Conservation (phyloP, 1,139 yeast genomes). For the Arxiozyma slooffiae region DNA sequence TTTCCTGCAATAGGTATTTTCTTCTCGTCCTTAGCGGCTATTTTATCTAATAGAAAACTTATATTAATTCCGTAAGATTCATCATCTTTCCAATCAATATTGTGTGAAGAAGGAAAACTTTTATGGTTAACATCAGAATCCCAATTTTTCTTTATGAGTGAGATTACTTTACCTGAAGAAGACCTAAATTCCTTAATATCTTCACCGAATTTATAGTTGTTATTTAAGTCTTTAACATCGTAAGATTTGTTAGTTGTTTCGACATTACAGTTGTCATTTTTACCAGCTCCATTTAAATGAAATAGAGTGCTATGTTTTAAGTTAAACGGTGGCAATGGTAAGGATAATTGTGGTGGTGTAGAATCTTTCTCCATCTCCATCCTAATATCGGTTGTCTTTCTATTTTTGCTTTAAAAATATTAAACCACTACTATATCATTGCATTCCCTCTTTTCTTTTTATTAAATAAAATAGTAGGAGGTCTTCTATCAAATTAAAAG, state of each 20-base stretch:
- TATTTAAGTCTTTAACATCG: background rate
- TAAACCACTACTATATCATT: background rate
- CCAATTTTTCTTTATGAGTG: background rate
- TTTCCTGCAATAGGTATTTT: background rate
- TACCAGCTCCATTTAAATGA: background rate
- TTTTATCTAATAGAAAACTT: constrained; percentile 28
- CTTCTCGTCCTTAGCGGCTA: constrained; percentile 17
- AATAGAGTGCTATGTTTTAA: background rate
- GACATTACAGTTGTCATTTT: background rate
- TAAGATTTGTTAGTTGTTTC: background rate
- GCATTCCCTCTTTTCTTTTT: background rate
- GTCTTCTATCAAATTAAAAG: background rate
- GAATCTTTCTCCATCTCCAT: background rate
- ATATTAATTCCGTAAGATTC: constrained; percentile 33
- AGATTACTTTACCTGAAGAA: background rate
- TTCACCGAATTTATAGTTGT: background rate
- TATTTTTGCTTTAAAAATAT: background rate
- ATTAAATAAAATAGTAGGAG: too few relatives aligned
- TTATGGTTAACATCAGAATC: background rate
- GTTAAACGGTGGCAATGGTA: constrained; percentile 1
- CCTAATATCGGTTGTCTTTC: background rate
- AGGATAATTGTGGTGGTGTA: background rate
- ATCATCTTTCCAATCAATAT: constrained; percentile 20
- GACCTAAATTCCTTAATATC: constrained; percentile 2
- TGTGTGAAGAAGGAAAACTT: background rate